A percentile compares a stretch with the other conserved stretches of the same genome.
phyloP scores from a whole-genome alignment of 768 basidiomycete species.

The Asterophora lycoperdoides region DNA sequence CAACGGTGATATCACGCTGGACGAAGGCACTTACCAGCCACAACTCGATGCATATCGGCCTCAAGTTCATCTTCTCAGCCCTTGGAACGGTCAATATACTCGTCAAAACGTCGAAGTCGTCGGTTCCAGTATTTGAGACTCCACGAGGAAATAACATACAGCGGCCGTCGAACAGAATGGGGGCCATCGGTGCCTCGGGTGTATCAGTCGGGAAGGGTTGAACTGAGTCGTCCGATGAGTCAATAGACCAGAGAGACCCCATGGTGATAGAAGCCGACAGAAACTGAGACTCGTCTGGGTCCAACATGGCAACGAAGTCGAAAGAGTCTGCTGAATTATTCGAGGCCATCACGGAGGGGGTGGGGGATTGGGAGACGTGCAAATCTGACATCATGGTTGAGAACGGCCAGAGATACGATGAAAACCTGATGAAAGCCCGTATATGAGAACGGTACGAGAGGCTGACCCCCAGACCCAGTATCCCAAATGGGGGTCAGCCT shows the following conservation, averaged over 20 bases:
- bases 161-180: conserved; percentile 12
- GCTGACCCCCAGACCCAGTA: conserved; percentile 7
- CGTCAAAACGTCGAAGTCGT: conserved; percentile 5
- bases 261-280: conserved; percentile 14
- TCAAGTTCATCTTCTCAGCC: conserved; percentile 8
- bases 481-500: too few relatives aligned
- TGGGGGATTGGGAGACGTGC: neutral
- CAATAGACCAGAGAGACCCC: conserved; percentile 14
- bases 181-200: conserved; percentile 6
- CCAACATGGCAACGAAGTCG: conserved; percentile 6
- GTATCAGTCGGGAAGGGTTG: conserved; percentile 14
- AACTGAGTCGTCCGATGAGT: conserved; percentile 8
- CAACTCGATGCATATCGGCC: conserved; percentile 13
- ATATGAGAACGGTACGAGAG: neutral
- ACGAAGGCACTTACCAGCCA: conserved; percentile 12
- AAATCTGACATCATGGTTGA: conserved; percentile 7
- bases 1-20: neutral
- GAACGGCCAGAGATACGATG: neutral
- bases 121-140: conserved; percentile 4
- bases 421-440: neutral
- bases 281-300: conserved; percentile 11
- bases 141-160: conserved; percentile 9
- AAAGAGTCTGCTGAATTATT: conserved; percentile 11
- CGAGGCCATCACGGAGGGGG: conserved; percentile 5
- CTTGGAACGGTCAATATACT: conserved; percentile 13